Evolutionary conservation across 768 basidiomycete species (phyloP).

Genomic region (Tulasnella calospora): DNA sequence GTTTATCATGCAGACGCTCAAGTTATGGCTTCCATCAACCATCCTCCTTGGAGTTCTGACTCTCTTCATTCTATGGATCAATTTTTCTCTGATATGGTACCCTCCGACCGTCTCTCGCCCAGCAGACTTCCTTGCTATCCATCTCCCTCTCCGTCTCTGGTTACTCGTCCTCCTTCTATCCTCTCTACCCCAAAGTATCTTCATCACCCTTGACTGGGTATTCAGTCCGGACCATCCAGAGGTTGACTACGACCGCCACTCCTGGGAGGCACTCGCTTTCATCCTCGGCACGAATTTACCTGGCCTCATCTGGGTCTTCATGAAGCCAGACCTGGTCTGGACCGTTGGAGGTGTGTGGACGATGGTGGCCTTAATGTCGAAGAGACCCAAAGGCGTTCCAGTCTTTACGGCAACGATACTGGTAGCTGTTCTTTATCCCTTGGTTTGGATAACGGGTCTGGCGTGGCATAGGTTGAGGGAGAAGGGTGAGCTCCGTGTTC

Average conservation of each 20-base stretch:
- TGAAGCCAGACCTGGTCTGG: slow-evolving; percentile 67
- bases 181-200: slow-evolving; percentile 51
- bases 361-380: slow-evolving; percentile 61
- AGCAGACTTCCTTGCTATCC: slow-evolving; percentile 75
- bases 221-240: slow-evolving; percentile 51
- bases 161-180: slow-evolving; percentile 62
- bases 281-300: slow-evolving; percentile 58
- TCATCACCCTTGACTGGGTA: slow-evolving; percentile 63
- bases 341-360: slow-evolving; percentile 65
- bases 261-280: slow-evolving; percentile 70
- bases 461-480: slow-evolving; percentile 16
- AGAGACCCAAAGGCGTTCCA: slow-evolving; percentile 55
- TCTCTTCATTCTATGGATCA: slow-evolving; percentile 70
- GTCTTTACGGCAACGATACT: slow-evolving; percentile 58
- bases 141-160: slow-evolving; percentile 78
- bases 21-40: slow-evolving; percentile 71
- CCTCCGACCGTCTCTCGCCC: slow-evolving; percentile 49
- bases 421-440: slow-evolving; percentile 64
- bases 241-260: slow-evolving; percentile 51
- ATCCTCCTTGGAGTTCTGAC: slow-evolving; percentile 67
- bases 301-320: slow-evolving; percentile 51
- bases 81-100: slow-evolving; percentile 70
- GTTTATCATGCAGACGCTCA: slow-evolving; percentile 48
- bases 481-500: slow-evolving; percentile 21
- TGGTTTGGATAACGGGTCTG: slow-evolving; percentile 45